Base-by-base conservation (phyloP, 495 filamentous ascomycete species). In the Podospora appendiculata region DNA sequence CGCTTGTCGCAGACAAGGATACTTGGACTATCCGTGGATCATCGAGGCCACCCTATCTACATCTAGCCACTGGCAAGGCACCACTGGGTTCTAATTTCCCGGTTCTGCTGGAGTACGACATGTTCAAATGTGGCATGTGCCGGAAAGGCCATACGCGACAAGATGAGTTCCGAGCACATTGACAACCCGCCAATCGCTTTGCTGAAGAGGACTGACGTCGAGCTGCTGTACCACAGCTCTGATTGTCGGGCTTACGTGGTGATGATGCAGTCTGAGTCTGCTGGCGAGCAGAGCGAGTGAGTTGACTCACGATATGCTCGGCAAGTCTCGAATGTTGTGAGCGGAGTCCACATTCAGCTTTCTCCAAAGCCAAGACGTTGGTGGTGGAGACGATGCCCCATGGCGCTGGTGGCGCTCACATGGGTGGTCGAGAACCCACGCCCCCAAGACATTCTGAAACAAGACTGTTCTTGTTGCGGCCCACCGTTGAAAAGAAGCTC, bases 401-500 rank as follows among this genome's bases (percentile, higher is more conserved):
- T 19, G 19, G 11, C 10, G 11, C 7, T 25, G 18, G 41, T 45
- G 43, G 43, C 43, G 43, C 19, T 45, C 25, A 18, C 43, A 45
- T n/a, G 43, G 19, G 11, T 45, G n/a, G n/a, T n/a, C 43, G 9
- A 17, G 10, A n/a, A 12, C 43, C 43, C 43, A 25, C 9, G 34
- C n/a, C 13, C 16, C 47, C 47, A 48, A 41, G 45, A 47, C 18
- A 55, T 51, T 44, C 57, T 59, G 60, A 63, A 59, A 59, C 57
- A 48, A 54, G 44, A 47, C 52, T 42, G 49, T 40, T 45, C 48
- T 38, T 47, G 32, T 52, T 57, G 42, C 41, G 41, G 50, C 50
- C 45, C 16, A 39, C 42, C 4, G 9, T 38, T 32, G 33, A 52
- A 47, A 50, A 46, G 45, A 59, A 47, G 44, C 56, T 51, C 35